These are phyloP conservation scores for Echeveria elegans DNA, from an alignment of 164 flowering plant genomes.

Conservation along the genomic window DNA sequence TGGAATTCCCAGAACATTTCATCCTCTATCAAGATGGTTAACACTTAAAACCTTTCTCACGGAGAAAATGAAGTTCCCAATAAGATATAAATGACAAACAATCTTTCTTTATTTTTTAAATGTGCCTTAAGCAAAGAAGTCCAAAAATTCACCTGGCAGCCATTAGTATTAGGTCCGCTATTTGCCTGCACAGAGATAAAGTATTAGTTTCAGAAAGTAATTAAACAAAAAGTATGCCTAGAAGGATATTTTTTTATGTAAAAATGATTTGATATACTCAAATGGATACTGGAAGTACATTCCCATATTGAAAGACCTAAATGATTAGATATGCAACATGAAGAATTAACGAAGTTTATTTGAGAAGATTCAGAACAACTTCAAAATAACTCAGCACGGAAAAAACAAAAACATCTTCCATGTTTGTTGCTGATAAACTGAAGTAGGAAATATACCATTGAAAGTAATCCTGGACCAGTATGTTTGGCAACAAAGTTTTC, in stretches of 20 bases:
- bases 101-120: neutral
- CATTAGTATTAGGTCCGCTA: conserved; percentile 85
- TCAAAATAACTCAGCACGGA: neutral
- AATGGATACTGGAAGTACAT: neutral
- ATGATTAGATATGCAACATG: neutral
- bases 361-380: neutral
- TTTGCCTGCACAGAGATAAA: conserved; percentile 61
- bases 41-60: neutral
- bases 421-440: neutral
- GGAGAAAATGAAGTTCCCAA: too few relatives aligned
- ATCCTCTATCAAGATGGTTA: neutral
- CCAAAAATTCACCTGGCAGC: conserved; percentile 64
- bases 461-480: conserved; percentile 89
- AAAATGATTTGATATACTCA: neutral
- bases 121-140: conserved; percentile 12
- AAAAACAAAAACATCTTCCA: neutral
- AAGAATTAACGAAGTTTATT: neutral
- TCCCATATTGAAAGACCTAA: neutral
- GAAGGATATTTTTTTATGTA: too few relatives aligned
- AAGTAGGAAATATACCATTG: conserved; percentile 62
- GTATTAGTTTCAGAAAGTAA: neutral
- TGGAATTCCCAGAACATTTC: neutral
- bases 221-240: neutral
- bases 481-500: conserved; percentile 91
- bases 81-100: neutral